These are phyloP conservation scores for Vanrija humicola DNA, from an alignment of 1,284 basidiomycete species.

Conservation along the genomic window DNA sequence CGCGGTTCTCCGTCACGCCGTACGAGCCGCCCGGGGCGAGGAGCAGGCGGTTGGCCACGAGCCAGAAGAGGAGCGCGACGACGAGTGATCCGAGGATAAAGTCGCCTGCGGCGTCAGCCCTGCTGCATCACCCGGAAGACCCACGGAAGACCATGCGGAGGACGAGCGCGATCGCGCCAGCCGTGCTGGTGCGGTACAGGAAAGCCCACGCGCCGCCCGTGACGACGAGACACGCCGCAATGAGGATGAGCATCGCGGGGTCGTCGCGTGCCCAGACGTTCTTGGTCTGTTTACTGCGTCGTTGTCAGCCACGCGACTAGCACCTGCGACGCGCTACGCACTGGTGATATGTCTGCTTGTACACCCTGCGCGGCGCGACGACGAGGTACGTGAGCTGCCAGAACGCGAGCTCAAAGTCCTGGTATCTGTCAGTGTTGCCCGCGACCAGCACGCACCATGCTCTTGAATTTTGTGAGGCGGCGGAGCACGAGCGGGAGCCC, in stretches of 20 bases:
- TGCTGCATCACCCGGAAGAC: not conserved
- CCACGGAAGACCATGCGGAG: constrained; percentile 72
- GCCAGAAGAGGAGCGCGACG: constrained; percentile 76
- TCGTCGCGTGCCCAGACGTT: constrained; percentile 96
- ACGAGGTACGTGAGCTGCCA: constrained; percentile 92
- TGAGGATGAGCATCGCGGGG: constrained; percentile 82
- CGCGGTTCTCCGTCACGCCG: constrained; percentile 64
- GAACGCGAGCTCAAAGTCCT: constrained; percentile 92
- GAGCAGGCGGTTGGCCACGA: constrained; percentile 67
- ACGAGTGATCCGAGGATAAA: constrained; percentile 71
- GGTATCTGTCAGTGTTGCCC: constrained; percentile 5
- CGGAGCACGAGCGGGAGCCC: constrained; percentile 68
- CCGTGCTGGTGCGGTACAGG: constrained; percentile 65
- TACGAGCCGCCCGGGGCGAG: constrained; percentile 62
- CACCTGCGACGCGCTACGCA: constrained; percentile 25
- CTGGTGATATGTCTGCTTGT: constrained; percentile 48
- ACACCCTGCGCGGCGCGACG: constrained; percentile 85
- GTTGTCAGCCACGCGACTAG: not conserved
- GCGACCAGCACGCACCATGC: constrained; percentile 62
- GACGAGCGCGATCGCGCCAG: constrained; percentile 61
- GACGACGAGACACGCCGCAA: constrained; percentile 65
- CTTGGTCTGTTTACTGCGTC: constrained; percentile 74
- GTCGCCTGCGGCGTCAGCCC: constrained; percentile 51
- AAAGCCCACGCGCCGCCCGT: constrained; percentile 77
- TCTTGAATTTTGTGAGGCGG: constrained; percentile 70